Evolutionary conservation across 139 green algal genomes (phyloP).

Genomic region (Micractinium conductrix): DNA sequence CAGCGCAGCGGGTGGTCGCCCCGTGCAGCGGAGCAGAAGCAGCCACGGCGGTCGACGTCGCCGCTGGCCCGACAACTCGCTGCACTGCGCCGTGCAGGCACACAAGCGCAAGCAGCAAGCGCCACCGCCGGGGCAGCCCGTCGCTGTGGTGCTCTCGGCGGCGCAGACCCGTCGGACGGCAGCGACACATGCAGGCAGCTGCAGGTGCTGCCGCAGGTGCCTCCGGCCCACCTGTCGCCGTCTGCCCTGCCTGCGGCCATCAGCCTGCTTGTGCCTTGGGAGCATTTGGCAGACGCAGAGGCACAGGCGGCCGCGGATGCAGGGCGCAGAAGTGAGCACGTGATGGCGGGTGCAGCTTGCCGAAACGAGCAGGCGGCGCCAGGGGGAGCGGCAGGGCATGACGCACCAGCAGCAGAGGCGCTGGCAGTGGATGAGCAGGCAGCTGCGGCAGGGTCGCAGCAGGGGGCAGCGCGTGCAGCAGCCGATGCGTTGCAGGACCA

Average conservation of each 20-base stretch:
- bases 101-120: too few relatives aligned
- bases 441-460: not conserved
- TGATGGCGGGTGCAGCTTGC: not conserved
- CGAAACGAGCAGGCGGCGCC: not conserved
- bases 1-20: not conserved
- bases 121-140: not conserved
- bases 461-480: not conserved
- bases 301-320: not conserved
- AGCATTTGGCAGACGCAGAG: not conserved
- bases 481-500: not conserved
- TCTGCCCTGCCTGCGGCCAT: not conserved
- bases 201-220: not conserved
- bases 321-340: not conserved
- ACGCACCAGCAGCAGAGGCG: too few relatives aligned
- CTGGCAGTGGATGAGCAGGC: too few relatives aligned
- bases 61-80: not conserved
- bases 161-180: not conserved
- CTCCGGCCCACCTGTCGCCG: not conserved
- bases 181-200: not conserved
- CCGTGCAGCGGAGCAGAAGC: not conserved
- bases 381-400: too few relatives aligned
- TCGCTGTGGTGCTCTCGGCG: not conserved
- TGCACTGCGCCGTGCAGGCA: not conserved
- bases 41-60: not conserved
- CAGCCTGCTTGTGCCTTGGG: not conserved